Evolutionary conservation across 2,329 filamentous ascomycete species (phyloP), one percentile per base, ranked within the genome.

Genomic region (Drechslerella coelobrocha): DNA sequence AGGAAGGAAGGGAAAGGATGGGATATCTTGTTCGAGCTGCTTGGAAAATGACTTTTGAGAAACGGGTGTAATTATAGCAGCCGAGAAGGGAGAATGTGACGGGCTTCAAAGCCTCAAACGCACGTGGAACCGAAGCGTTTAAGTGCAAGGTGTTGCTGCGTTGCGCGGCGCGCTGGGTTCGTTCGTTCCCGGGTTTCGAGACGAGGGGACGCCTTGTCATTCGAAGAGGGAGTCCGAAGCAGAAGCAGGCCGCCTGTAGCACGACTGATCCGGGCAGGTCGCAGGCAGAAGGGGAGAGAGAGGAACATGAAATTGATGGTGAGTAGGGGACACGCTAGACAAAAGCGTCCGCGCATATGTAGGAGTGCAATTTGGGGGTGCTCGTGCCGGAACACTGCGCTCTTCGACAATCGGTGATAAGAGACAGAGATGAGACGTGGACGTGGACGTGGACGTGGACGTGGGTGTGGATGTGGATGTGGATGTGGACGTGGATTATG

Each of bases 111-210:
- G 37, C 39, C 63, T 59, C 55, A 68, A 69, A 69, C 63, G 53
- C 52, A 59, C 53, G 66, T 71, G 65, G 63, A 57, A 61, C 57
- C 56, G n/a, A 34, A 21, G 19, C 41, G 14, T 3, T 45, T 23
- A 12, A 6, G 6, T 31, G 29, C 29, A 31, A 12, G 12, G 12
- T 31, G 29, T 31, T 31, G 29, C 29, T 31, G 29, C 29, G 29
- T 31, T 31, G 29, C 29, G 29, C 29, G 12, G 29, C 12, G 29
- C 29, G 29, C 6, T 31, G 29, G 6, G n/a, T 6, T 34, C 29
- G 29, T 8, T 21, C 41, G n/a, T 45, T 45, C 41, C 41, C 41
- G 41, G 41, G 41, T 45, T 45, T 45, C 41, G 41, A 45, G 41
- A 45, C 41, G 19, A 23, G 41, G 41, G 12, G 12, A 34, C 29